Percentiles rank a stretch among this genome's conserved stretches.
Evolutionary conservation across 2,329 filamentous ascomycete species (phyloP).

Genomic region (Pseudogymnoascus sp.): DNA sequence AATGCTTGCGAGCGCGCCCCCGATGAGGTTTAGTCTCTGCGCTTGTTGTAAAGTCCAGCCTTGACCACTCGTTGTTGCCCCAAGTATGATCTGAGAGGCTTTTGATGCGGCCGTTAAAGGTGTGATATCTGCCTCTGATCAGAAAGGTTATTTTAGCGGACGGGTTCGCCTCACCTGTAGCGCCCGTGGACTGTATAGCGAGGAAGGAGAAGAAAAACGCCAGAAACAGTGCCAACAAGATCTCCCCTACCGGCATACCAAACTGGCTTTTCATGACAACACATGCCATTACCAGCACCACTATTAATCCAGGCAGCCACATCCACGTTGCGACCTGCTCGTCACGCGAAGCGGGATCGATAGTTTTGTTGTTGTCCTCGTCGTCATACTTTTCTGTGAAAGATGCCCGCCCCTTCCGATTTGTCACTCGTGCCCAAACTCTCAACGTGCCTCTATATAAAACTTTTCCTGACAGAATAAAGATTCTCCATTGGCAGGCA

Average conservation of each 20-base stretch:
- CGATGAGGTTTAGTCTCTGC: background rate
- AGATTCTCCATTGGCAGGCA: constrained; percentile 6
- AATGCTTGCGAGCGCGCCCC: background rate
- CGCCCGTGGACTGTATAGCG: background rate
- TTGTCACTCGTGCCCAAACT: background rate
- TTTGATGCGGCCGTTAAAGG: background rate
- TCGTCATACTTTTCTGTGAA: background rate
- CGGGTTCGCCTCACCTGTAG: background rate
- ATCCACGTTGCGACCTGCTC: background rate
- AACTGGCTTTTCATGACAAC: background rate
- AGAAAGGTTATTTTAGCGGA: background rate
- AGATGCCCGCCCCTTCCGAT: background rate
- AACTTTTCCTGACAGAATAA: background rate
- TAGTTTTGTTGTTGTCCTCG: background rate
- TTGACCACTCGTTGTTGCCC: background rate
- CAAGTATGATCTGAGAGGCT: constrained; percentile 3
- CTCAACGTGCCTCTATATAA: background rate
- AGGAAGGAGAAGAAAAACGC: constrained; percentile 3
- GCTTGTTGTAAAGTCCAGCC: background rate
- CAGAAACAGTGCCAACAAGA: background rate
- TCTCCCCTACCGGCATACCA: background rate
- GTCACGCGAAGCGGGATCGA: background rate
- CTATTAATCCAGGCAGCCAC: background rate
- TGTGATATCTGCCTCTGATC: background rate
- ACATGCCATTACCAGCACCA: background rate